phyloP scores from a whole-genome alignment of 768 basidiomycete species.

The Boletus vermiculosoides region DNA sequence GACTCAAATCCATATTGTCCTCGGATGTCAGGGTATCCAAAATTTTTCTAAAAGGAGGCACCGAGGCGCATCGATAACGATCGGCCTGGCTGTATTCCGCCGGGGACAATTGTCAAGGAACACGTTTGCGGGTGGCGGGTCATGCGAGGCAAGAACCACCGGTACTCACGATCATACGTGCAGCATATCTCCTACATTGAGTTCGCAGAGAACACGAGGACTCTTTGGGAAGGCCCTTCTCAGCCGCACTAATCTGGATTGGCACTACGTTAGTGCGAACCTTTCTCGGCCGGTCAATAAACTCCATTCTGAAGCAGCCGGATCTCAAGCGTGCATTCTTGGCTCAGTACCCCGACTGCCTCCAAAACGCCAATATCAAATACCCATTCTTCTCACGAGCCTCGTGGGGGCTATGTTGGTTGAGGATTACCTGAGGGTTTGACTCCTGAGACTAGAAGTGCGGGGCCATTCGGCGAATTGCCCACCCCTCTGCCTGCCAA shows the following conservation, averaged over 20 bases:
- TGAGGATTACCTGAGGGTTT: slow-evolving; percentile 16
- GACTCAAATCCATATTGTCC: slow-evolving; percentile 10
- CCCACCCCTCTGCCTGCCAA: slow-evolving; percentile 11
- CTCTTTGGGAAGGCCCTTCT: slow-evolving; percentile 17
- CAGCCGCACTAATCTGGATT: slow-evolving; percentile 27
- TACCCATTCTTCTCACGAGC: slow-evolving; percentile 6
- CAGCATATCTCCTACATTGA: slow-evolving; percentile 10
- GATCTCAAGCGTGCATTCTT: slow-evolving; percentile 20
- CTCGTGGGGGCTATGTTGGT: slow-evolving; percentile 7
- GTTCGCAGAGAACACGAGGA: slow-evolving; percentile 5
- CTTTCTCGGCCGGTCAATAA: slow-evolving; percentile 18
- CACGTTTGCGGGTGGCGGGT: slow-evolving; percentile 14
- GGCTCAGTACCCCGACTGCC: slow-evolving; percentile 24
- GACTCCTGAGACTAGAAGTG: not conserved
- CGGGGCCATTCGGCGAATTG: slow-evolving; percentile 8
- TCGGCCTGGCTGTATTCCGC: slow-evolving; percentile 8
- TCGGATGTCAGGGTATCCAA: slow-evolving; percentile 16
- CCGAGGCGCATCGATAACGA: slow-evolving; percentile 35
- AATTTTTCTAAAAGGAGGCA: slow-evolving; percentile 14
- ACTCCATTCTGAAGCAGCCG: slow-evolving; percentile 16
- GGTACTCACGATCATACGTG: slow-evolving; percentile 25
- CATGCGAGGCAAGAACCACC: slow-evolving; percentile 17
- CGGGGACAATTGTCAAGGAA: slow-evolving; percentile 10
- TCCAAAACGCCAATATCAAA: slow-evolving; percentile 22
- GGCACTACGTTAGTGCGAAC: slow-evolving; percentile 21